These are phyloP conservation scores for Hylodesmum podocarpum DNA, from an alignment of 306 rosid species.

Conservation along the genomic window DNA sequence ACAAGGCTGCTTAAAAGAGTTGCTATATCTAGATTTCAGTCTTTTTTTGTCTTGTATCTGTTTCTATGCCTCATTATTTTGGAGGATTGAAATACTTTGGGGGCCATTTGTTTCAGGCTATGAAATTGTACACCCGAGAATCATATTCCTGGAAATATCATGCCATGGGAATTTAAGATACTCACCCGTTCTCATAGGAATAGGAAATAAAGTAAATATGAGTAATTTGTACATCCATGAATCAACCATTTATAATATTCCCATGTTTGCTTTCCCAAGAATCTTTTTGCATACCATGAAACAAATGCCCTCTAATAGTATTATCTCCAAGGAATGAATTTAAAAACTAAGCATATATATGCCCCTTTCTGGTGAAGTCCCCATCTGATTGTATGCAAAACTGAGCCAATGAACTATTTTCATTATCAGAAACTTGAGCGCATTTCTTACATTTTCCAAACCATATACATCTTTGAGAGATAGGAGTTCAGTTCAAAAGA, in stretches of 20 bases:
- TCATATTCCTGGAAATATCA: no score
- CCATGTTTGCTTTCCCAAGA: no score
- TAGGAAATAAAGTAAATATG: no score
- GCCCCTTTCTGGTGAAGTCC: not conserved
- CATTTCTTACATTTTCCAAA: conserved; percentile 10
- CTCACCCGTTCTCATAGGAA: no score
- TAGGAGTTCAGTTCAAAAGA: not conserved
- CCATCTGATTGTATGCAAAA: not conserved
- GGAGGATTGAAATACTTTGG: not conserved
- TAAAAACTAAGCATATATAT: not conserved
- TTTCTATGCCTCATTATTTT: not conserved
- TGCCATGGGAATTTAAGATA: no score
- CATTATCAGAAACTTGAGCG: not conserved
- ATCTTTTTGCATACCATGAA: no score
- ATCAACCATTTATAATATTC: no score
- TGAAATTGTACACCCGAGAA: no score
- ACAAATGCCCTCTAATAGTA: not conserved
- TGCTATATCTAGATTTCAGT: not conserved
- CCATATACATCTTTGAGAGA: not conserved
- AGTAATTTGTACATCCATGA: no score
- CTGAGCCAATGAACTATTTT: not conserved
- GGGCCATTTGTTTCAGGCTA: no score
- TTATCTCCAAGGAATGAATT: conserved; percentile 10
- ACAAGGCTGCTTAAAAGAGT: not conserved
- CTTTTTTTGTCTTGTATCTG: not conserved